phyloP scores from a whole-genome alignment of 129 eudicot species.

The Pseudognaphalium luteoalbum region DNA sequence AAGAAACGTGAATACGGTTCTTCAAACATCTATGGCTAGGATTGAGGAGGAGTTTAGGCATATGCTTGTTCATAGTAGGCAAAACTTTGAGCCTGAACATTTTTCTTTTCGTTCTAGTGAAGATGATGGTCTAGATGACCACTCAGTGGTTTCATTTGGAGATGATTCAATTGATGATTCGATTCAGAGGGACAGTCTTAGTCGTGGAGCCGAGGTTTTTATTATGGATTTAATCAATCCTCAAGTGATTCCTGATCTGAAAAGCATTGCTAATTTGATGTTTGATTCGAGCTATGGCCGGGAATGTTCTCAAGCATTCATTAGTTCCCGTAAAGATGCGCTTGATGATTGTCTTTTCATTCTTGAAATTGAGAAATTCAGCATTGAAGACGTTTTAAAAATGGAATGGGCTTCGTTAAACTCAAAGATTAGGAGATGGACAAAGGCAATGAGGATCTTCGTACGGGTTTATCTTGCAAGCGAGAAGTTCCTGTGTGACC shows the following conservation, averaged over 20 bases:
- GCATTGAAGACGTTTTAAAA: conserved; percentile 82
- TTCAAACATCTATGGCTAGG: conserved; percentile 79
- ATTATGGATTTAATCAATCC: conserved; percentile 69
- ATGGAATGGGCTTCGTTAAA: conserved; percentile 89
- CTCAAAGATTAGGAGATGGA: conserved; percentile 79
- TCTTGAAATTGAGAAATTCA: conserved; percentile 72
- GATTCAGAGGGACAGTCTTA: conserved; percentile 64
- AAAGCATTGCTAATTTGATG: conserved; percentile 69
- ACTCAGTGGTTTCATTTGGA: conserved; percentile 64
- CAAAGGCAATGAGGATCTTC: conserved; percentile 64
- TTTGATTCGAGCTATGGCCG: conserved; percentile 70
- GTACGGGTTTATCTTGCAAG: conserved; percentile 79
- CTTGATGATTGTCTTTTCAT: conserved; percentile 73
- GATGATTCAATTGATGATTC: conserved; percentile 74
- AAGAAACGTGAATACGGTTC: conserved; percentile 53
- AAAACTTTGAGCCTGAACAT: conserved; percentile 85
- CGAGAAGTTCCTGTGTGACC: conserved; percentile 68
- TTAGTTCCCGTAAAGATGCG: conserved; percentile 68
- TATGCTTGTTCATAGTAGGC: conserved; percentile 72
- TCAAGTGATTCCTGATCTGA: conserved; percentile 67
- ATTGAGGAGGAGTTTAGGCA: conserved; percentile 81
- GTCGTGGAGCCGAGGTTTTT: conserved; percentile 63
- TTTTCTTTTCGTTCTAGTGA: conserved; percentile 86
- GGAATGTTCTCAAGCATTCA: conserved; percentile 77
- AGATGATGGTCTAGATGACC: conserved; percentile 61